These are phyloP conservation scores for Sporothrix protearum DNA, from an alignment of 2,329 filamentous ascomycete genomes.

Conservation along the genomic window DNA sequence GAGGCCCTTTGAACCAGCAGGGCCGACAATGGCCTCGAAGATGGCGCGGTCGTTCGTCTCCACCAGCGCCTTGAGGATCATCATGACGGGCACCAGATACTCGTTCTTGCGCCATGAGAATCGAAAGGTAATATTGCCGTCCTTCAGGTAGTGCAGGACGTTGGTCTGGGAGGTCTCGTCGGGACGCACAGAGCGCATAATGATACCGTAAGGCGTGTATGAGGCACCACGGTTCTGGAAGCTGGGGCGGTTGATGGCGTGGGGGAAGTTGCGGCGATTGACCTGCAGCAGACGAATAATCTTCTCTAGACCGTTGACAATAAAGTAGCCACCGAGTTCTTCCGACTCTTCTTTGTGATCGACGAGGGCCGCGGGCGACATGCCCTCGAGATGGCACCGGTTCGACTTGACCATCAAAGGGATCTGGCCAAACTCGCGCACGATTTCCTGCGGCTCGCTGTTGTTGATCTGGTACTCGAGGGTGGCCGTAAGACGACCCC, in stretches of 20 bases:
- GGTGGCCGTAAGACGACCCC: conserved; percentile 77
- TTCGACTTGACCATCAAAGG: conserved; percentile 96
- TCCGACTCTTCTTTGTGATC: conserved; percentile 90
- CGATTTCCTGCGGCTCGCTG: conserved; percentile 76
- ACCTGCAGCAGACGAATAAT: conserved; percentile 89
- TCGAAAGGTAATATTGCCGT: conserved; percentile 93
- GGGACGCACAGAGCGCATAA: conserved; percentile 87
- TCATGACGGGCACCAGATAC: conserved; percentile 91
- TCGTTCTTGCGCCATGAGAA: conserved; percentile 99
- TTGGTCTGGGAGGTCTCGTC: conserved; percentile 98
- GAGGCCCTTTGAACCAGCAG: conserved; percentile 69
- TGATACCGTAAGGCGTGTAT: conserved; percentile 87
- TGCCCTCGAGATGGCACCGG: conserved; percentile 82
- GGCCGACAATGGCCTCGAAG: conserved; percentile 86
- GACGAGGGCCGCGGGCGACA: conserved; percentile 78
- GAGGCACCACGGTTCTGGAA: conserved; percentile 82
- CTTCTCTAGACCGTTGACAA: conserved; percentile 97
- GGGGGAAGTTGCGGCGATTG: conserved; percentile 86
- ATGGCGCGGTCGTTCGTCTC: conserved; percentile 97
- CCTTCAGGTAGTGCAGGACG: conserved; percentile 89
- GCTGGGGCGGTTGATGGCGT: conserved; percentile 87
- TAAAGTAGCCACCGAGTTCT: conserved; percentile 93
- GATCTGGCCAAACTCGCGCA: conserved; percentile 80
- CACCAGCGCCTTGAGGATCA: conserved; percentile 90
- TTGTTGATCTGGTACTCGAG: conserved; percentile 86